Conservation (phyloP, 2,329 filamentous ascomycete genomes). For the Byssochlamys sp. region DNA sequence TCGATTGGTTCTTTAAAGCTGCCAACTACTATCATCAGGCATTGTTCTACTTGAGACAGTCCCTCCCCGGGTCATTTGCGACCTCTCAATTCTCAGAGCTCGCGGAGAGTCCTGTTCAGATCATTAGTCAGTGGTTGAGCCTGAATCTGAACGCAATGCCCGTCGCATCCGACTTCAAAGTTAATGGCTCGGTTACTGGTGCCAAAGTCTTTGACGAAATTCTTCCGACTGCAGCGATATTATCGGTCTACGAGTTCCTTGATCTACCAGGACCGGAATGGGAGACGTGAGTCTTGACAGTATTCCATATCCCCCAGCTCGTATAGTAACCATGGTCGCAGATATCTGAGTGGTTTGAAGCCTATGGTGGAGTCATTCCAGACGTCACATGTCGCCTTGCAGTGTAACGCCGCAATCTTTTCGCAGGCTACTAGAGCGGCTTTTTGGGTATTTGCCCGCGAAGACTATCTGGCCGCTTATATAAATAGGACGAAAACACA, state of each 20-base stretch:
- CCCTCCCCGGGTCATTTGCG: slow-evolving; percentile 23
- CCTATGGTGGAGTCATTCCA: slow-evolving; percentile 44
- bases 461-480: slow-evolving; percentile 53
- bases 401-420: slow-evolving; percentile 18
- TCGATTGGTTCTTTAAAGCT: slow-evolving; percentile 53
- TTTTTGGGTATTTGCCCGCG: slow-evolving; percentile 56
- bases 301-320: not conserved
- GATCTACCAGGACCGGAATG: slow-evolving; percentile 52
- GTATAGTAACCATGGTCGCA: slow-evolving; percentile 8
- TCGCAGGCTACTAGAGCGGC: slow-evolving; percentile 47
- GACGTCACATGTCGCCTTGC: slow-evolving; percentile 13
- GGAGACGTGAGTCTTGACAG: slow-evolving; percentile 33
- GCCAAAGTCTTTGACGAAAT: slow-evolving; percentile 44
- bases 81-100: slow-evolving; percentile 21
- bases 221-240: slow-evolving; percentile 50
- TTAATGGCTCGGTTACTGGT: slow-evolving; percentile 21
- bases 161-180: slow-evolving; percentile 17
- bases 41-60: slow-evolving; percentile 40
- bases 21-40: slow-evolving; percentile 53
- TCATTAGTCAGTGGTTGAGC: slow-evolving; percentile 16
- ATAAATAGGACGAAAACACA: slow-evolving; percentile 50
- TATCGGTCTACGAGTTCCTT: slow-evolving; percentile 56
- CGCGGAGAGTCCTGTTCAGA: slow-evolving; percentile 22
- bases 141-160: slow-evolving; percentile 20
- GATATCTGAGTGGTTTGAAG: slow-evolving; percentile 52